Evolutionary conservation across 2,329 filamentous ascomycete species (phyloP).

Genomic region (Akanthomyces lecanii): DNA sequence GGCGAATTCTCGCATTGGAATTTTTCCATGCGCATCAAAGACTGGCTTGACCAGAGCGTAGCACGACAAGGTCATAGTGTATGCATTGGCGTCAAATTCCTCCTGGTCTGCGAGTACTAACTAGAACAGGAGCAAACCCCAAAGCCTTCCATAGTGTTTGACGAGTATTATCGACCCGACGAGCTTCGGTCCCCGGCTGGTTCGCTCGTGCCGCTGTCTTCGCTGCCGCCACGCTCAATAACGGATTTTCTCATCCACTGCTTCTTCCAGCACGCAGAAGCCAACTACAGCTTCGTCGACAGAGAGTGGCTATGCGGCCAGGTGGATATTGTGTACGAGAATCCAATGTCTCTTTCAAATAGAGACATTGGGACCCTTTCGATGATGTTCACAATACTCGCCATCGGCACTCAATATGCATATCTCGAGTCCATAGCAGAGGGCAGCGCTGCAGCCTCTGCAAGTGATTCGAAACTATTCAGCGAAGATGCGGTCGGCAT

Average conservation of each 20-base stretch:
- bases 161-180: conserved; percentile 42
- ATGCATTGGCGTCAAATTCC: conserved; percentile 13
- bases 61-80: conserved; percentile 27
- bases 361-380: conserved; percentile 40
- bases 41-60: conserved; percentile 43
- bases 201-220: conserved; percentile 35
- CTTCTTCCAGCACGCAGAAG: conserved; percentile 46
- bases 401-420: conserved; percentile 48
- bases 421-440: conserved; percentile 36
- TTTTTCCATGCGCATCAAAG: conserved; percentile 48
- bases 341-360: conserved; percentile 33
- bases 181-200: conserved; percentile 41
- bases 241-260: conserved; percentile 43
- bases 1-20: conserved; percentile 52
- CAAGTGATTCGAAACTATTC: conserved; percentile 24
- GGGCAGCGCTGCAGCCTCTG: background rate
- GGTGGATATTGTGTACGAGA: conserved; percentile 39
- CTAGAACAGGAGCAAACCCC: conserved; percentile 28
- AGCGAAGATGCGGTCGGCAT: conserved; percentile 52
- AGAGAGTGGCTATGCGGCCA: conserved; percentile 38
- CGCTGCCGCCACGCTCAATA: conserved; percentile 43
- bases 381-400: conserved; percentile 44
- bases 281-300: conserved; percentile 47
- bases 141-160: conserved; percentile 6
- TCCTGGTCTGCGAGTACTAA: conserved; percentile 18